Evolutionary conservation across 192 early-diverging fungal genomes (phyloP), one percentile per base, ranked within the genome.

Genomic region (Coemansia sp.): DNA sequence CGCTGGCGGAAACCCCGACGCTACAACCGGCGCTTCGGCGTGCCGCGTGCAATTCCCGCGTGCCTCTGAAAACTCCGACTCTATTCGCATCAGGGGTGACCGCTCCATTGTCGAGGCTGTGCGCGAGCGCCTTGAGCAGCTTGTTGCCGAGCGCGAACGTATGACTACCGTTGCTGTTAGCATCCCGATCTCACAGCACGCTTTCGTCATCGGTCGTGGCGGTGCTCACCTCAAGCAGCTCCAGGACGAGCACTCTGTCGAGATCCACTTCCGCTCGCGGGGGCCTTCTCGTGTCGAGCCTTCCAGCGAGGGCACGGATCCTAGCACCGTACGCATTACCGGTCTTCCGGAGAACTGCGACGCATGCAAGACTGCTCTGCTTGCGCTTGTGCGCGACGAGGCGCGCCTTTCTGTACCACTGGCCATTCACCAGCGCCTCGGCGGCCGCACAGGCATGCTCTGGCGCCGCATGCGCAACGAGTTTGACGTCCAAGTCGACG

Each of bases 191-290:
- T 82, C 86, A 13, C 83, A 94, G 49, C 93, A 95, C 68, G 85
- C 88, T 15, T 82, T 86, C 42, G 75, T 97, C 39, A 97, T 95
- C 64, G 95, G 95, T 13, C 86, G 88, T 35, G 85, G 83, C 48
- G 94, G 93, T 31, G 66, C 83, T 9, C 70, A 84, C 23, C 88
- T 97, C 61, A 87, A 86, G 66, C 82, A 87, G 37, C 79, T 95
- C 59, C 86, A 91, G 82, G 83, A 79, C 16, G 64, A 76, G 25
- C 88, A 88, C 71, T 79, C 81, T 15, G 88, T 91, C 39, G 84
- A 85, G 59, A 88, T 90, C 52, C 73, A 87, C 61, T 86, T 91
- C 78, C 85, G 66, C 33, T 59, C 42, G 42, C 35, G 59, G 12
- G 31, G 55, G 30, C 7, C 48, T 3, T 10, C 55, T 8, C 55